Evolutionary conservation across 176 grass and related monocot genomes (phyloP), one percentile per base, ranked within the genome.

Genomic region (Phoenix dactylifera): DNA sequence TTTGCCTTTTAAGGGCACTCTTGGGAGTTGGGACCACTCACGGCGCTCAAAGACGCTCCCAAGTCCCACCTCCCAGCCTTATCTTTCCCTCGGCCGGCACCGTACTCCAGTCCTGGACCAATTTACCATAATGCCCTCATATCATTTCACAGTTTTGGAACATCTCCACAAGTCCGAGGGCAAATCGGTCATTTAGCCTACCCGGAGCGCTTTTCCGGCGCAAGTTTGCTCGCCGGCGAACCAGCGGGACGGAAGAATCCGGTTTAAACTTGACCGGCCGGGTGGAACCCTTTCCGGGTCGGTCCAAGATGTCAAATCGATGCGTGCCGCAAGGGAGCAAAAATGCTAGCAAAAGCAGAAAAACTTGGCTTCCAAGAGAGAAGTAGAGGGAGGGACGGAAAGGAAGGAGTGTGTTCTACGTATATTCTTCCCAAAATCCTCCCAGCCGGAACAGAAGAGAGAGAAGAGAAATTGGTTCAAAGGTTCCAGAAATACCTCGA

Each of bases 301-400:
- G 35, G 35, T 9, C 35, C 35, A 12, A 44, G 10, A 44, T 2
- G 10, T 12, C 35, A 14, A 14, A 44, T 44, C 35, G 12, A 12
- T 44, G 35, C 35, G 5, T 44, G 35, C 10, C 35, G 10, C 7
- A 44, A 14, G 6, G 23, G 10, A 56, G 58, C 44, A 67, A 76
- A 67, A 75, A 50, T 76, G n/a, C 49, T 23, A 25, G 30, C 49
- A 63, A 22, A 6, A 26, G 39, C 62, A 78, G 66, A 68, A 54
- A 30, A 1, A 20, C 72, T 72, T 77, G 53, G 77, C 70, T 74
- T 88, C 51, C 52, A 94, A 70, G 72, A 19, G 14, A 65, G 20
- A 50, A 29, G 2, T 57, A 60, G 51, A 70, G 52, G 17, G 70
- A 22, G 30, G 65, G 59, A 15, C 9, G 4, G 54, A 50, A 22